A percentile compares a stretch with the other conserved stretches of the same genome.
phyloP scores from a whole-genome alignment of 2,329 filamentous ascomycete species.

The Catunica adiposa region DNA sequence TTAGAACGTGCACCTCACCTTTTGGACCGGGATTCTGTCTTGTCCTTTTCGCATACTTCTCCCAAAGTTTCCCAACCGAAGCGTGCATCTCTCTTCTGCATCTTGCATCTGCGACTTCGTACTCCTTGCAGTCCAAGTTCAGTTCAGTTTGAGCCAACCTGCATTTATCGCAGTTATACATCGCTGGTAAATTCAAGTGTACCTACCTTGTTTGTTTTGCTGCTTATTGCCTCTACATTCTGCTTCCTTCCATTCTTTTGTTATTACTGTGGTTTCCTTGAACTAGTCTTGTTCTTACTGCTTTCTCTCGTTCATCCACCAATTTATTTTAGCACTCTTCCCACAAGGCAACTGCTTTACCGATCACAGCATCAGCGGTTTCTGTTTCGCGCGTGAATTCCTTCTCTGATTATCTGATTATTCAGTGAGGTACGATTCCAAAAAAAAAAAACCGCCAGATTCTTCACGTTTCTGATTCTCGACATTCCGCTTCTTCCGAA shows the following conservation, averaged over 20 bases:
- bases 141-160: not conserved
- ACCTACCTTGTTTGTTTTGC: conserved; percentile 4
- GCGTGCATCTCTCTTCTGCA: not conserved
- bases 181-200: not conserved
- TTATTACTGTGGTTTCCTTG: not conserved
- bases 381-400: too few relatives aligned
- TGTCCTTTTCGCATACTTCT: not conserved
- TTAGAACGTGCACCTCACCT: not conserved
- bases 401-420: too few relatives aligned
- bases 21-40: not conserved
- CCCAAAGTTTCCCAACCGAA: not conserved
- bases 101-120: conserved; percentile 2
- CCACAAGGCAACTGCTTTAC: not conserved
- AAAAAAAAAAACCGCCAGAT: too few relatives aligned
- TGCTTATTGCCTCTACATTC: conserved; percentile 3
- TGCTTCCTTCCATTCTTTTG: conserved; percentile 20
- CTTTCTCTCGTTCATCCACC: not conserved
- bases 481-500: not conserved
- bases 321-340: not conserved
- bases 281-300: not conserved
- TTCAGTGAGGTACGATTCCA: too few relatives aligned
- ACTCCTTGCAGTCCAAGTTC: conserved; percentile 1
- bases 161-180: not conserved
- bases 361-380: not conserved
- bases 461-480: not conserved